phyloP scores from a whole-genome alignment of 441 rosid species.

The Cnidoscolus chayamansa region DNA sequence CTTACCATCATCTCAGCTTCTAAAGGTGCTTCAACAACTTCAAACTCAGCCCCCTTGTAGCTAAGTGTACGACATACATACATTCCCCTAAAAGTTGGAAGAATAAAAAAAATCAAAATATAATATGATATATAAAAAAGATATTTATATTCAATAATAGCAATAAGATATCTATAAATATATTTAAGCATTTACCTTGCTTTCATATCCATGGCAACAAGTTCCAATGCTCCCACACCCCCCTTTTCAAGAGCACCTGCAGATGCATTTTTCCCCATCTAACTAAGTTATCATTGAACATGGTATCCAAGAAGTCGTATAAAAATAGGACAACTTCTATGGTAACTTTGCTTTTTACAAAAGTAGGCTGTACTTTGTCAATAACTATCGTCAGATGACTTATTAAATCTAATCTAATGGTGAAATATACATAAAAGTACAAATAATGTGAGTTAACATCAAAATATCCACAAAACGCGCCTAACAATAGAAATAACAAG shows the following conservation, averaged over 20 bases:
- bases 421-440: too few relatives aligned
- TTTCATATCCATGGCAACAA: slow-evolving; percentile 99
- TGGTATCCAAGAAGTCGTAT: slow-evolving; percentile 6
- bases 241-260: slow-evolving; percentile 98
- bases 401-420: too few relatives aligned
- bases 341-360: too few relatives aligned
- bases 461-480: too few relatives aligned
- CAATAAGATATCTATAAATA: neutral
- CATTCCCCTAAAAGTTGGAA: slow-evolving; percentile 79
- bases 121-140: neutral
- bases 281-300: neutral
- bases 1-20: slow-evolving; percentile 91
- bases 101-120: slow-evolving; percentile 22
- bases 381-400: too few relatives aligned
- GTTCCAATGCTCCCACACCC: slow-evolving; percentile 97
- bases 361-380: too few relatives aligned
- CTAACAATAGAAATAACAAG: neutral
- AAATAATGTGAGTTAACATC: too few relatives aligned
- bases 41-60: slow-evolving; percentile 93
- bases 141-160: neutral
- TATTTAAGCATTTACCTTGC: slow-evolving; percentile 59
- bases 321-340: neutral
- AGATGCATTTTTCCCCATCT: slow-evolving; percentile 19
- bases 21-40: slow-evolving; percentile 88
- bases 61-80: slow-evolving; percentile 98